Evolutionary conservation across 805 yeast genomes (phyloP), one percentile per base, ranked within the genome.

Genomic region (Nakazawaea ernobii): DNA sequence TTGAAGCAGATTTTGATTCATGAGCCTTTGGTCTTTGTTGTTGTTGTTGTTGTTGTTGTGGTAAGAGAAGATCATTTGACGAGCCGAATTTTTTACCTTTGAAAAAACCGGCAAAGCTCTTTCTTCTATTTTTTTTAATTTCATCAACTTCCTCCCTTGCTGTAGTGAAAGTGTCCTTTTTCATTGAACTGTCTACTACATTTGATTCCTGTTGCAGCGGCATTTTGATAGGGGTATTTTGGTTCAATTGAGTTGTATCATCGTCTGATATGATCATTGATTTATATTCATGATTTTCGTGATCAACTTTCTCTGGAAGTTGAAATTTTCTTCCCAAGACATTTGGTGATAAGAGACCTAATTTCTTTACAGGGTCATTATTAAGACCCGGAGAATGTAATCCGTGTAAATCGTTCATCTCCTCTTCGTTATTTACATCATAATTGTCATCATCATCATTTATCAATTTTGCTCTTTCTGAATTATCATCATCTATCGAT

Each of bases 21-120:
- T 5, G 11, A 8, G n/a, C 20, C 26, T 36, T 27, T 17, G 29
- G 32, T 32, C 26, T 17, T 32, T 14, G 33, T 28, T 39, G 32
- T 8, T n/a, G 20, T 3, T 11, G 42, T n/a, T 39, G 11, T 10
- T 28, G 35, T 11, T 6, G 30, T 17, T 32, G 15, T 32, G 14
- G 24, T 20, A 20, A 20, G 24, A 38, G 24, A 15, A 38, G 33
- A 45, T 40, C 35, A 30, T 13, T 29, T 6, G 48, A 33, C 5
- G 43, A 35, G 4, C 29, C 29, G 3, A 44, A 20, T 24, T 36
- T 50, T 39, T 53, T 51, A 36, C 48, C 54, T 27, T 54, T 59
- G 47, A 66, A 64, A 13, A 50, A 43, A 6, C 48, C 48, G 6
- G 41, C 43, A 27, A 30, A 66, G 49, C 39, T 58, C 56, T 27